Evolutionary conservation across 2,329 filamentous ascomycete species (phyloP).

Genomic region (Pseudopyricularia cyperi): DNA sequence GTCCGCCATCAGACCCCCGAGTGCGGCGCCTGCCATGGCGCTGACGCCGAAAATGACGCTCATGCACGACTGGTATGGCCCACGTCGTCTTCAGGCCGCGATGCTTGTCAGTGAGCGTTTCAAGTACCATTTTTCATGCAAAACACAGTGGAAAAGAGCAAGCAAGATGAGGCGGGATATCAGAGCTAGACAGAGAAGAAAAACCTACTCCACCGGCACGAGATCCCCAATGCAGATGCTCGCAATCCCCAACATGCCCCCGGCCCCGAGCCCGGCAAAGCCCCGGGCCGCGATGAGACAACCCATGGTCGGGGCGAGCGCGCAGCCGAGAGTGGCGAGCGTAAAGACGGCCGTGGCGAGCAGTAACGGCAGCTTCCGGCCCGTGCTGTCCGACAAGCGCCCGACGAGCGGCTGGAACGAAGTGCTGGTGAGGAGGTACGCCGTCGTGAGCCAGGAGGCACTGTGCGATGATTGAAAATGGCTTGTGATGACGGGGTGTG

Average conservation of each 20-base stretch:
- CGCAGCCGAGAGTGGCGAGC: constrained; percentile 56
- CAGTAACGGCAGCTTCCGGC: constrained; percentile 54
- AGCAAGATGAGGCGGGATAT: neutral
- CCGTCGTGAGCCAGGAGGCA: constrained; percentile 72
- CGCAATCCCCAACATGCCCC: constrained; percentile 55
- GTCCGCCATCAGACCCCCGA: constrained; percentile 59
- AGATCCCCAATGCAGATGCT: constrained; percentile 62
- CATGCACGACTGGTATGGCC: constrained; percentile 59
- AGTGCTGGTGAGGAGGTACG: constrained; percentile 65
- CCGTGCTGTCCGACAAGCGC: constrained; percentile 60
- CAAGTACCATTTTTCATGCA: too few relatives aligned
- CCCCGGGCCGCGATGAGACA: constrained; percentile 59
- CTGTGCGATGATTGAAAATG: constrained; percentile 67
- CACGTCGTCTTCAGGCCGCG: constrained; percentile 28
- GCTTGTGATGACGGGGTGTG: constrained; percentile 66
- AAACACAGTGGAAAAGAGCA: neutral
- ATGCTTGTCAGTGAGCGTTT: neutral
- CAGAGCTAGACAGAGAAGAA: neutral
- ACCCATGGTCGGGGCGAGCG: constrained; percentile 51
- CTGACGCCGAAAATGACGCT: constrained; percentile 51
- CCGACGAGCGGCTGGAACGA: constrained; percentile 65
- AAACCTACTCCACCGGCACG: constrained; percentile 53
- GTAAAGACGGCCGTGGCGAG: constrained; percentile 50
- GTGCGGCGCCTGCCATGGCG: constrained; percentile 48
- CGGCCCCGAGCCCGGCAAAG: constrained; percentile 60